Base-by-base conservation (phyloP, 257 asterid genomes). In the Solanum paucissectum region DNA sequence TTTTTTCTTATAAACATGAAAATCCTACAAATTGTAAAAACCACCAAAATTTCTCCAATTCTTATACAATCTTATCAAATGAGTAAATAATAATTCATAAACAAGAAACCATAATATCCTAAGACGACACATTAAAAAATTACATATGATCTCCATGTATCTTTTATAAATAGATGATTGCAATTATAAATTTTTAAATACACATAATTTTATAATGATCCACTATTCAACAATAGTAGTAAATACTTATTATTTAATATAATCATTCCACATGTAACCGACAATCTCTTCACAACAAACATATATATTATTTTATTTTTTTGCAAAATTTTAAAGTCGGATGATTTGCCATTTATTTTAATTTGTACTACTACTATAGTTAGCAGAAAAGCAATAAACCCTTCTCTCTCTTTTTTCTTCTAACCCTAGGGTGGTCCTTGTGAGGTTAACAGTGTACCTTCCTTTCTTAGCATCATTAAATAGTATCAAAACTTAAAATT, bases 401-500 rank as follows among this genome's bases (percentile, higher is more conserved):
- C 49, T 83, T 64, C 87, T 86, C 81, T 73, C 44, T 1, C 83
- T 83, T 58, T 25, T 76, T 68, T 72, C 46, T 81, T 49, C 69
- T 18, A 27, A 81, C 29, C 60, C 55, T 92, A 90, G 95, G 64
- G 75, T 91, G 96, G 98, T 92, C 96, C 98, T 89, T n/a, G 62
- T 88, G 87, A 87, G 77, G 88, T 90, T 87, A 82, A 87, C 90
- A 90, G 84, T 87, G 89, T 90, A 90, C 84, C 85, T 87, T 83
- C 86, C 60, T 64, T 84, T 73, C 76, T 25, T 62, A 44, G 82
- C 88, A 34, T 25, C 88, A 84, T 83, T 90, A 58, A 87, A 72
- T 90, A 86, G 69, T 52, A 88, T 72, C 86, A 83, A 81, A 79
- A 60, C 33, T 66, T 49, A 73, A 52, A 84, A 64, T 55, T 72